Conservation (phyloP, 768 basidiomycete genomes). For the Gelatoporia subvermispora region DNA sequence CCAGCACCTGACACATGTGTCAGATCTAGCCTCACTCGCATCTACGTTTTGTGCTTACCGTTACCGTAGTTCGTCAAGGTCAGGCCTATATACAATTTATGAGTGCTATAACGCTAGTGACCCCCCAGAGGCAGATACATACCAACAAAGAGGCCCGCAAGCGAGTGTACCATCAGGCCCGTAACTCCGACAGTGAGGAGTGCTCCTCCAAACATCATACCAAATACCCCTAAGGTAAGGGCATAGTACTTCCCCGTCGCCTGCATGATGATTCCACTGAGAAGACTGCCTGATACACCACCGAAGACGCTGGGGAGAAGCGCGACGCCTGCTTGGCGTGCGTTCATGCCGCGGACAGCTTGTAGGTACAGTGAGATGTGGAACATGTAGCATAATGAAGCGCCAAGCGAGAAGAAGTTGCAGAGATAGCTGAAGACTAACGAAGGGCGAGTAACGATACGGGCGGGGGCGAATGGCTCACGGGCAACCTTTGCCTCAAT, state of each 20-base stretch:
- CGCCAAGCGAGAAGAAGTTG: slow-evolving; percentile 52
- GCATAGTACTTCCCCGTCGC: slow-evolving; percentile 52
- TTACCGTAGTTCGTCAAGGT: slow-evolving; percentile 16
- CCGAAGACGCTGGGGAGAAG: slow-evolving; percentile 45
- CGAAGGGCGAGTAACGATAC: slow-evolving; percentile 45
- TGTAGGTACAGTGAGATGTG: slow-evolving; percentile 55
- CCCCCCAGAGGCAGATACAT: slow-evolving; percentile 5
- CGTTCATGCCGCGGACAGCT: slow-evolving; percentile 44
- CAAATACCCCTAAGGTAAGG: slow-evolving; percentile 42
- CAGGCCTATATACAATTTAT: slow-evolving; percentile 11
- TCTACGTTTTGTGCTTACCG: slow-evolving; percentile 19
- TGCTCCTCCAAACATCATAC: slow-evolving; percentile 34
- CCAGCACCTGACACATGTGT: slow-evolving; percentile 36
- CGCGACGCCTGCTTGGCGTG: slow-evolving; percentile 47
- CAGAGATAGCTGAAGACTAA: slow-evolving; percentile 52
- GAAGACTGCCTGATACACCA: slow-evolving; percentile 44
- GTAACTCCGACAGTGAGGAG: slow-evolving; percentile 34
- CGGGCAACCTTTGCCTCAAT: slow-evolving; percentile 46
- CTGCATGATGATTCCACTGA: slow-evolving; percentile 52
- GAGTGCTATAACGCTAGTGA: neutral
- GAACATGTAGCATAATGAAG: slow-evolving; percentile 43
- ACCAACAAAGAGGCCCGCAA: slow-evolving; percentile 39
- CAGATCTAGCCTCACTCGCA: neutral
- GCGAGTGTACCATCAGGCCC: slow-evolving; percentile 34
- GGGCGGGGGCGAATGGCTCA: slow-evolving; percentile 58